Evolutionary conservation across 345 rosid genomes (phyloP), one percentile per base, ranked within the genome.

Genomic region (Citropsis articulata): DNA sequence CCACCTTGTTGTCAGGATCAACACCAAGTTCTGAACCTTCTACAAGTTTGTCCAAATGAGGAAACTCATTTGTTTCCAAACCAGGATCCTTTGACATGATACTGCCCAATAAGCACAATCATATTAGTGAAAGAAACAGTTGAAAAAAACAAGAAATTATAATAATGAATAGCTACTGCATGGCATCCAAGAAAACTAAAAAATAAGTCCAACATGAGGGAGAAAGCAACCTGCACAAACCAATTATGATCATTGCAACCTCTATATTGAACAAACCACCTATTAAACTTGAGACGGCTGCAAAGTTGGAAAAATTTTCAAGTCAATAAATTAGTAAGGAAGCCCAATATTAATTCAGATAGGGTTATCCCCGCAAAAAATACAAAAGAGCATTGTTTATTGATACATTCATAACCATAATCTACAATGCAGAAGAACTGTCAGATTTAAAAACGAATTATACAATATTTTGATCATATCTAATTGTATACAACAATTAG

Each of bases 41-140:
- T 67, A 31, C 66, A 19, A 68, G 77, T 69, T 73, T 42, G 10
- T 79, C 83, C 6, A 81, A 76, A 63, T 18, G 8, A 27, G 81
- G 72, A 80, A 86, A 76, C 69, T 71, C 81, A 28, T 60, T 9
- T n/a, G 76, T 48, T 66, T 83, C 83, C 5, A 77, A 48, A 82
- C 95, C 89, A 19, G 93, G 95, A 84, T 91, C 87, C 57, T 81
- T 88, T 50, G 80, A 79, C 45, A 88, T 73, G 45, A 91, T 88
- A 66, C 93, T 91, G 85, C 24, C 66, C 68, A 78, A 25, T 38
- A 70, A 71, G 42, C 50, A 75, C 28, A 56, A 60, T n/a, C 66
- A 38, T 10, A 63, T 81, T 22, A 77, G 72, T 31, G n/a, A 42
- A 28, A 64, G 33, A 30, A 14, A 75, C 21, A 42, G 45, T 75